A percentile compares a stretch with the other conserved stretches of the same genome.
These are phyloP conservation scores for Ormosia semicastrata DNA, from an alignment of 306 rosid species.

Conservation along the genomic window DNA sequence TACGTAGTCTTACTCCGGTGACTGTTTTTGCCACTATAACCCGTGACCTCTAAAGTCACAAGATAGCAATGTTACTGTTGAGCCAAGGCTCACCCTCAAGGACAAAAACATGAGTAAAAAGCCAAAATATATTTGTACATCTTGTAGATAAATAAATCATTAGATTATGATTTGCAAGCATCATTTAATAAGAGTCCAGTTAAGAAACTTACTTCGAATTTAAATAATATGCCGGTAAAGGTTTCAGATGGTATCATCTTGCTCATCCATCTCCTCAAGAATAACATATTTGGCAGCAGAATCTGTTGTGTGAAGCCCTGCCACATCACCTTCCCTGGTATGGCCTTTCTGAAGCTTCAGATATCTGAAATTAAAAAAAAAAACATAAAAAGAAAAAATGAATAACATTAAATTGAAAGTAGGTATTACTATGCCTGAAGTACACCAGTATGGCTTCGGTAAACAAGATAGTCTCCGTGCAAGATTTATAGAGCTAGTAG, in stretches of 20 bases:
- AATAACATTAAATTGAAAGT: not conserved
- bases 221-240: not conserved
- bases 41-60: not conserved
- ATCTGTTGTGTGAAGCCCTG: constrained; percentile 33
- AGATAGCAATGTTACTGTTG: not conserved
- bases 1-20: not conserved
- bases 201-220: constrained; percentile 37
- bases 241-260: constrained; percentile 49
- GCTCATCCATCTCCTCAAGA: constrained; percentile 82
- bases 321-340: constrained; percentile 36
- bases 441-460: not conserved
- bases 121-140: not conserved
- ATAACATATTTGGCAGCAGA: constrained; percentile 80
- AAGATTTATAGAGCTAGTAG: not conserved
- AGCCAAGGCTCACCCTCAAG: no score
- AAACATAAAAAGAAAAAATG: not conserved
- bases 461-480: not conserved
- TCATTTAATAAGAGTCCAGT: not conserved
- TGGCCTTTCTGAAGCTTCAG: constrained; percentile 63
- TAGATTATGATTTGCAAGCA: not conserved
- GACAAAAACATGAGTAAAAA: not conserved
- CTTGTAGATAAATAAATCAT: not conserved
- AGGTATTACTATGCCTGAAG: not conserved
- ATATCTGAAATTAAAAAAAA: constrained; percentile 49
- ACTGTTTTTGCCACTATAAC: not conserved